These are phyloP conservation scores for Hericium rajendrae DNA, from an alignment of 768 basidiomycete genomes.

Conservation along the genomic window DNA sequence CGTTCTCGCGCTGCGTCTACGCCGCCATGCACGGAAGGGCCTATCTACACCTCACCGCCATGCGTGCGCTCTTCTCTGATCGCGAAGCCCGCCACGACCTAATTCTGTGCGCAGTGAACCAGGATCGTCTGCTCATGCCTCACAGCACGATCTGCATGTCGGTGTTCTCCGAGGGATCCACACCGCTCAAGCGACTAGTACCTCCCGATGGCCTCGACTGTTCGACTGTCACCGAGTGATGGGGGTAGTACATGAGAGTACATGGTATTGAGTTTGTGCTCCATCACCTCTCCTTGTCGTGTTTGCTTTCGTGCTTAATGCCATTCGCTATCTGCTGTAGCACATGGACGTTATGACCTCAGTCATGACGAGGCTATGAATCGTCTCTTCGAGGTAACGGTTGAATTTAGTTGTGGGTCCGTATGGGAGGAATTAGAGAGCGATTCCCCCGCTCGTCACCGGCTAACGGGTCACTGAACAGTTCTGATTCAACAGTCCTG, in stretches of 20 bases:
- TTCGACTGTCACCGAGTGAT: neutral
- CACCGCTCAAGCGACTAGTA: neutral
- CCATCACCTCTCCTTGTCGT: neutral
- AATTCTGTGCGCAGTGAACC: neutral
- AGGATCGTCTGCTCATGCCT: neutral
- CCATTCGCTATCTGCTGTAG: neutral
- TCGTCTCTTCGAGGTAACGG: neutral
- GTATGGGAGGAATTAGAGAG: neutral
- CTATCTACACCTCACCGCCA: neutral
- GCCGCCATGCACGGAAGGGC: neutral
- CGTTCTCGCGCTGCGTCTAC: neutral
- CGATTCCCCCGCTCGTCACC: neutral
- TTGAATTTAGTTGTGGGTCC: neutral
- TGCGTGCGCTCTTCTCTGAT: neutral
- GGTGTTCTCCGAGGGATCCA: neutral
- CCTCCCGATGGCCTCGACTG: neutral
- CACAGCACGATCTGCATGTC: neutral
- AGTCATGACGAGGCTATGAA: neutral
- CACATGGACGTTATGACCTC: neutral
- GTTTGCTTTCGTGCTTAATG: neutral
- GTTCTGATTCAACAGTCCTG: neutral
- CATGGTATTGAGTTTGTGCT: neutral
- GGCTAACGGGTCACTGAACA: neutral
- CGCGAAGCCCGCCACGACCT: neutral
- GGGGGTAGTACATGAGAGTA: neutral